Percentiles rank a stretch among this genome's conserved stretches.
Evolutionary conservation across 257 asterid genomes (phyloP).

Genomic region (Galeopsis tetrahit): DNA sequence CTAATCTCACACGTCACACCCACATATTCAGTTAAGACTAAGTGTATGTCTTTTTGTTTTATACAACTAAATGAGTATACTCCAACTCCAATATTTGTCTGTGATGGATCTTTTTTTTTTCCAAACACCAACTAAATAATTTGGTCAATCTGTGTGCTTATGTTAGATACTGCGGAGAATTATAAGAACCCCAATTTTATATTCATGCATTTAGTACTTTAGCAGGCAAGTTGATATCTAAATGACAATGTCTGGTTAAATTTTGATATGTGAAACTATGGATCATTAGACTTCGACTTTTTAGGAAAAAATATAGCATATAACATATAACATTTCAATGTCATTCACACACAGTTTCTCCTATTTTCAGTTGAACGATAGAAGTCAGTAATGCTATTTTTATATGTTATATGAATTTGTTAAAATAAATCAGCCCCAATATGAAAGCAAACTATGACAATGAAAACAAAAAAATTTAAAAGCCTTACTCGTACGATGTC

Average conservation of each 20-base stretch:
- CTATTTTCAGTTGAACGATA: too few relatives aligned
- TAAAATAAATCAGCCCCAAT: too few relatives aligned
- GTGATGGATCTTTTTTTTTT: not conserved
- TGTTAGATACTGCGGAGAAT: slow-evolving; percentile 6
- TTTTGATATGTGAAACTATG: slow-evolving; percentile 11
- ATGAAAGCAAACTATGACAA: too few relatives aligned
- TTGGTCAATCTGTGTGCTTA: not conserved
- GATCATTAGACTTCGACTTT: slow-evolving; percentile 10
- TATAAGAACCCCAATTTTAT: slow-evolving; percentile 1
- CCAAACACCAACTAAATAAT: not conserved
- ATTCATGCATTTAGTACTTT: not conserved
- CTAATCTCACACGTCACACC: not conserved
- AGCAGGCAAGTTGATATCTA: slow-evolving; percentile 5
- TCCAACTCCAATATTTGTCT: slow-evolving; percentile 6
- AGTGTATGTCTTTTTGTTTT: not conserved
- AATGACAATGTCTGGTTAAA: slow-evolving; percentile 2
- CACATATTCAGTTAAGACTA: not conserved
- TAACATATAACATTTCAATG: not conserved
- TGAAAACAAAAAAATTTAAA: too few relatives aligned
- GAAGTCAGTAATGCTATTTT: too few relatives aligned
- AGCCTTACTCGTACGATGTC: too few relatives aligned
- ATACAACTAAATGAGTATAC: slow-evolving; percentile 3
- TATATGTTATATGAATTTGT: too few relatives aligned
- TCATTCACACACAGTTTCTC: too few relatives aligned
- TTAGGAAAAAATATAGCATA: slow-evolving; percentile 16